These are phyloP conservation scores for Chalciporus sp. DNA, from an alignment of 1,284 basidiomycete species.

Conservation along the genomic window DNA sequence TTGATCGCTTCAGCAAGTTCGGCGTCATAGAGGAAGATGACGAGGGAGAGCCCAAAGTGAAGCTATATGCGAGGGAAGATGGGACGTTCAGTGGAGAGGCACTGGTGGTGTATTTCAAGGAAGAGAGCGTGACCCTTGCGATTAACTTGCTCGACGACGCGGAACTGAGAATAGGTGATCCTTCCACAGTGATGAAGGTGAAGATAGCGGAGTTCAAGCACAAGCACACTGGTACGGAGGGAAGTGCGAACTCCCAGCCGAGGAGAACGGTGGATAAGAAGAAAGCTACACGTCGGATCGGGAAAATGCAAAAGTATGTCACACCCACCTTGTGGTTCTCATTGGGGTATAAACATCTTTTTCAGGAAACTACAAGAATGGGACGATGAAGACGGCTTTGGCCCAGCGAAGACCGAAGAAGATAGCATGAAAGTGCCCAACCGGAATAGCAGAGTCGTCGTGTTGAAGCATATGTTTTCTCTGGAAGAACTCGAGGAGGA, in stretches of 20 bases:
- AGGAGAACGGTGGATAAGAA: conserved; percentile 80
- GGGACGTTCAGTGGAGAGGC: conserved; percentile 96
- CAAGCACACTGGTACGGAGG: conserved; percentile 45
- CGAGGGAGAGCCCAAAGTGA: conserved; percentile 84
- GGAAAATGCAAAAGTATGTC: conserved; percentile 86
- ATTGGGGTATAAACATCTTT: not conserved
- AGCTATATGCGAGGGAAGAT: conserved; percentile 90
- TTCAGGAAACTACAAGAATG: conserved; percentile 81
- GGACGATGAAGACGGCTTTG: conserved; percentile 85
- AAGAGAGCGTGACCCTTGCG: conserved; percentile 90
- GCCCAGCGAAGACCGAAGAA: conserved; percentile 60
- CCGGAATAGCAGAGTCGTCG: conserved; percentile 79
- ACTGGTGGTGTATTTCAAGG: conserved; percentile 96
- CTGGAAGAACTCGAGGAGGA: conserved; percentile 88
- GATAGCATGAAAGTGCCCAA: conserved; percentile 49
- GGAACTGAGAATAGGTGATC: conserved; percentile 84
- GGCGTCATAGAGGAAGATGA: conserved; percentile 94
- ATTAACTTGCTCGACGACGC: conserved; percentile 90
- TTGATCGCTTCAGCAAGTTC: conserved; percentile 84
- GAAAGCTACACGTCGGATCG: conserved; percentile 76
- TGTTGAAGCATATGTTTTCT: conserved; percentile 95
- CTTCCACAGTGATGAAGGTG: conserved; percentile 78
- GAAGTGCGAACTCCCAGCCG: conserved; percentile 42
- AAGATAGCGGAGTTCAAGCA: conserved; percentile 84
- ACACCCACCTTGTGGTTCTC: not conserved